Evolutionary conservation across 768 basidiomycete genomes (phyloP).

Genomic region (Trametes gibbosa): DNA sequence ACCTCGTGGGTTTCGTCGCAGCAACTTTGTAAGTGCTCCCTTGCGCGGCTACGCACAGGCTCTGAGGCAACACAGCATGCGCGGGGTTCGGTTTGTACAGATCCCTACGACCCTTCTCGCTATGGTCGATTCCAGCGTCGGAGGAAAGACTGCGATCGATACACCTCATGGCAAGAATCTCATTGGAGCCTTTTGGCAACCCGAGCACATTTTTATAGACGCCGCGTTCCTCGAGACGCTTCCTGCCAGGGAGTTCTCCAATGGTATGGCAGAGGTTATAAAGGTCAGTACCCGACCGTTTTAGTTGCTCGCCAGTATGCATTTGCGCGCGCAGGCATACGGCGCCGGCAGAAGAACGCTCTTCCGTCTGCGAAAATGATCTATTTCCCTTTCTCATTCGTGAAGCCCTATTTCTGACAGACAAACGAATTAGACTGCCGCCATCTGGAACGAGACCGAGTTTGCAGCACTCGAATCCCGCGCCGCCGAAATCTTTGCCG

Average conservation of each 20-base stretch:
- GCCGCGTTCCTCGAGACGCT: conserved; percentile 93
- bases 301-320: too few species aligned
- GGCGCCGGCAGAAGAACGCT: too few species aligned
- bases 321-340: too few species aligned
- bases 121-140: conserved; percentile 98
- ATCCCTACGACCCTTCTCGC: conserved; percentile 95
- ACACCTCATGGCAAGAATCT: conserved; percentile 98
- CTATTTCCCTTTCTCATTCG: background rate
- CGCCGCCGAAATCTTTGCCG: conserved; percentile 80
- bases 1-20: conserved; percentile 94
- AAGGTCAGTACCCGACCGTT: conserved; percentile 59
- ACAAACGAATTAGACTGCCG: conserved; percentile 70
- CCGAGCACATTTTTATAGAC: conserved; percentile 96
- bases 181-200: conserved; percentile 98
- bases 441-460: conserved; percentile 94
- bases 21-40: conserved; percentile 81
- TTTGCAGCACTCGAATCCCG: conserved; percentile 87
- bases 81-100: conserved; percentile 92
- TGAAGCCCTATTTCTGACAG: too few species aligned
- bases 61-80: conserved; percentile 64
- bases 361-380: background rate
- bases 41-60: background rate
- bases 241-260: conserved; percentile 90
- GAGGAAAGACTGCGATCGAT: conserved; percentile 99
- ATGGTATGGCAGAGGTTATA: conserved; percentile 98